These are phyloP conservation scores for Mucor mucedo DNA, from an alignment of 371 early-diverging fungal genomes.

Conservation along the genomic window DNA sequence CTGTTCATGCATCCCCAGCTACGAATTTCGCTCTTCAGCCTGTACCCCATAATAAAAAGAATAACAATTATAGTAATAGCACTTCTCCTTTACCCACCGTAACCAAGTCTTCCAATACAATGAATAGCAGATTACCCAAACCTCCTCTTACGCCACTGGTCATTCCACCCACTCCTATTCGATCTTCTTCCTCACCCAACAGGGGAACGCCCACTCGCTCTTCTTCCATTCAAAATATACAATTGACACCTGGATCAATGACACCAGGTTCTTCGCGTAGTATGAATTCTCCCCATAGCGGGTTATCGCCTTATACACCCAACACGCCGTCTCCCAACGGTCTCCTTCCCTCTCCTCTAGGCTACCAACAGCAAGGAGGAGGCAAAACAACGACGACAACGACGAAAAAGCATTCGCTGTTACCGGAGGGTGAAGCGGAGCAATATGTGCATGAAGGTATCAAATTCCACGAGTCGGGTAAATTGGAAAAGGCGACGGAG, in stretches of 20 bases:
- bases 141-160: constrained; percentile 36
- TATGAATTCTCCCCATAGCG: constrained; percentile 15
- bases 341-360: constrained; percentile 13
- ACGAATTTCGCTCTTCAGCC: constrained; percentile 28
- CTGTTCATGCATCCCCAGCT: constrained; percentile 11
- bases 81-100: neutral
- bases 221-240: constrained; percentile 21
- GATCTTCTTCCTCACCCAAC: constrained; percentile 22
- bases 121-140: constrained; percentile 16
- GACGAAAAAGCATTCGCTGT: constrained; percentile 19
- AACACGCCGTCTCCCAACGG: constrained; percentile 20
- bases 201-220: constrained; percentile 22
- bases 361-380: neutral
- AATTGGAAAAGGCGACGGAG: constrained; percentile 71
- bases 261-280: constrained; percentile 28
- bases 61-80: constrained; percentile 2
- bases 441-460: constrained; percentile 56
- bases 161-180: constrained; percentile 32
- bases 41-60: constrained; percentile 26
- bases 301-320: constrained; percentile 24
- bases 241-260: constrained; percentile 7
- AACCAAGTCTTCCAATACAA: neutral
- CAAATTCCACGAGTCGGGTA: constrained; percentile 71
- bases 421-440: constrained; percentile 21
- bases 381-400: neutral